A percentile compares a stretch with the other conserved stretches of the same genome.
These are phyloP conservation scores for Colletotrichum salicis DNA, from an alignment of 2,329 filamentous ascomycete species.

Conservation along the genomic window DNA sequence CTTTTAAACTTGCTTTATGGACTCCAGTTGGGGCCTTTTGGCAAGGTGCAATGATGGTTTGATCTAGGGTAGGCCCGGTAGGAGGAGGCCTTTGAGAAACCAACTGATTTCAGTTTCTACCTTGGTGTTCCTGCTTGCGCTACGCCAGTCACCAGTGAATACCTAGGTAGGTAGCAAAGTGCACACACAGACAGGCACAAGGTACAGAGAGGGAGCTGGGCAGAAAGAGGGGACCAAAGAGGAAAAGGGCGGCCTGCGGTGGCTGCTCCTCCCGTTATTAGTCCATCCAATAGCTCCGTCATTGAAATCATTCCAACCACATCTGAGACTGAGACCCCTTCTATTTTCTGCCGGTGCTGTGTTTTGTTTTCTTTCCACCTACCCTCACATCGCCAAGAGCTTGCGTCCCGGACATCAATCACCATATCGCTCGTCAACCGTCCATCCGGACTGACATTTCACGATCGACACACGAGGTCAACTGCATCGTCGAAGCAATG, in stretches of 20 bases:
- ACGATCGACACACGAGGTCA: neutral
- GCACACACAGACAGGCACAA: neutral
- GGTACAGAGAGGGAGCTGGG: neutral
- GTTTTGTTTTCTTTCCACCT: neutral
- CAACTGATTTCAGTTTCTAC: no score
- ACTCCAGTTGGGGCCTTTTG: neutral
- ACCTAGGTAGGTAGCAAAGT: no score
- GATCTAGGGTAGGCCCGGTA: neutral
- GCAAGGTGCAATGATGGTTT: neutral
- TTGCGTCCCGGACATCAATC: neutral
- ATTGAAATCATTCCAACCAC: neutral
- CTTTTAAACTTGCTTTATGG: slow-evolving; percentile 5
- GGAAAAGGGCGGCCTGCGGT: neutral
- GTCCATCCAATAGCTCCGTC: slow-evolving; percentile 5
- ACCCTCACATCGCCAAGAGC: neutral
- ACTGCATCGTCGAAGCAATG: slow-evolving; percentile 9
- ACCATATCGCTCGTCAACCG: neutral
- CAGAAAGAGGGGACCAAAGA: neutral
- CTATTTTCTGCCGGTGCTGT: no score
- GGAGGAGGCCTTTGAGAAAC: no score
- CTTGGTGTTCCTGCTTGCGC: neutral
- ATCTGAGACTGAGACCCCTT: neutral
- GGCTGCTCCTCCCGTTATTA: slow-evolving; percentile 1
- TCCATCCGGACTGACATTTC: neutral
- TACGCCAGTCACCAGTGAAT: neutral